Evolutionary conservation across 2,329 filamentous ascomycete species (phyloP), one percentile per base, ranked within the genome.

Genomic region (Zymoseptoria passerinii): DNA sequence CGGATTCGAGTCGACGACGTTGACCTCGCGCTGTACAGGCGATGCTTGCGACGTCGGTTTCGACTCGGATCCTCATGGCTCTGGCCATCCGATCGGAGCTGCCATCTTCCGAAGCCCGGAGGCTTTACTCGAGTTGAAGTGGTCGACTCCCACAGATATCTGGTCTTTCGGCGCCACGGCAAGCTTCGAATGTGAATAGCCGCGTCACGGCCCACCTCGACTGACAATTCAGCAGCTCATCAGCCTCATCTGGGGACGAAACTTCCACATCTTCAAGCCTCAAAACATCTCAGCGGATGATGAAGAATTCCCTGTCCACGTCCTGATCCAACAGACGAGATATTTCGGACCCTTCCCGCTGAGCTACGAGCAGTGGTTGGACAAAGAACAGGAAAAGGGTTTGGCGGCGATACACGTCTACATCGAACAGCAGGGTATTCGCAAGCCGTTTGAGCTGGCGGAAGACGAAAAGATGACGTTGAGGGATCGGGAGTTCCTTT

Each of bases 91-190:
- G 52, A 72, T 75, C 8, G 74, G 73, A 58, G 66, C 73, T 35
- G 62, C 70, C 23, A 71, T 75, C 40, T 76, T 70, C 61, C 61
- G 72, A 58, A 76, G 73, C 55, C 72, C 72, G 56, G 71, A 76
- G 63, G 66, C 70, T 8, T 61, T 68, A 56, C 53, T 73, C 20
- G 59, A 68, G 44, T 57, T 72, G 48, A 66, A 62, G 52, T 75
- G 72, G 72, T 73, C 71, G 50, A 71, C 68, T 48, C 65, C 73
- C 20, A 69, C 71, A 50, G 73, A 76, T 56, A 74, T 76, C 60
- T 76, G 72, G 72, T 75, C 73, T 50, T 74, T 74, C 59, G 71
- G 74, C 48, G 62, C 71, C 52, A 70, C 70, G 61, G 72, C 71
- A 64, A 57, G 70, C 69, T 23, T 13, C 56, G 16, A 13, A 3